Base-by-base conservation (phyloP, 768 basidiomycete genomes). In the Russula olivacea region DNA sequence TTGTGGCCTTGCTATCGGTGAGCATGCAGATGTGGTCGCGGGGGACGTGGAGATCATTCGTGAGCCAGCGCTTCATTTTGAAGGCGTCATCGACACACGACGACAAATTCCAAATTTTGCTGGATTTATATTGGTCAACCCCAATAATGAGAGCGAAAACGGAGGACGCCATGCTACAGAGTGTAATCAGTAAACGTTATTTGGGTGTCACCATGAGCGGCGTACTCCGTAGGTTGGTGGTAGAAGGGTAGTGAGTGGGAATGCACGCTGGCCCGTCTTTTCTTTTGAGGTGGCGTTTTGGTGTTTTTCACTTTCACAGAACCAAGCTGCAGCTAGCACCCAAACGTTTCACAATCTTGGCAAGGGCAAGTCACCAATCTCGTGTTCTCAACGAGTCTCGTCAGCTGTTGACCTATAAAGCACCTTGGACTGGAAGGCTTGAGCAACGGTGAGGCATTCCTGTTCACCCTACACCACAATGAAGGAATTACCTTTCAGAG, bases 101-200 rank as follows among this genome's bases (percentile, higher is more conserved):
- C 59, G 84, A 79, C 41, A 87, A 79, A 68, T 87, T 83, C 85
- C 84, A 88, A 30, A 87, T 80, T 38, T 67, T 68, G 45, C 70
- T 69, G 10, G 84, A 85, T 71, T 85, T 81, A 76, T 89, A 89
- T 68, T 77, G 76, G 74, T 88, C 85, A 65, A 89, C 81, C 47
- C 87, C 87, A 64, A 89, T 78, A 66, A 89, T 75, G 61, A 89
- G 79, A 0, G 85, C 85, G 66, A 86, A 89, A 47, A 86, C 73
- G 21, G 80, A 82, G 47, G 76, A 68, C 19, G 74, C 69, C 77
- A 82, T 80, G 52, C 36, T 59, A 49, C 48, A 41, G 30, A 51
- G 36, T 10, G 43, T 51, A n/a, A 38, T 50, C 57, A 54, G 30
- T 41, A 14, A 34, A 57, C 23, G 14, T 14, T 8, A 45, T 15